Base-by-base conservation (phyloP, 768 basidiomycete genomes). In the Rhodosporidiobolus sp. region DNA sequence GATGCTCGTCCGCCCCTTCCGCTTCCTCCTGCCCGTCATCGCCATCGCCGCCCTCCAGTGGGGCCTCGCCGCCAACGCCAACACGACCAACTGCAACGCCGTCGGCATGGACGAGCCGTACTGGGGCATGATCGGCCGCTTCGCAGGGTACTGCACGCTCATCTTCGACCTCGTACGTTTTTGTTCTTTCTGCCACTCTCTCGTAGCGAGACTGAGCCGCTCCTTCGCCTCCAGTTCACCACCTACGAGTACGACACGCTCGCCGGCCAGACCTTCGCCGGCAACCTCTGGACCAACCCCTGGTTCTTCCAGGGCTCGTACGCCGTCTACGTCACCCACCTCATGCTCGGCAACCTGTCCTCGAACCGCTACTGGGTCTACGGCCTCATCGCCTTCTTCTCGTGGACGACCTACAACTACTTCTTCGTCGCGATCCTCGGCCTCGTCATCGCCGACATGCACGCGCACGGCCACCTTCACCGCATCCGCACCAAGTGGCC, bases 281-380 rank as follows among this genome's bases (percentile, higher is more conserved):
- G 76, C 43, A 80, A 80, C 70, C 77, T 80, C 24, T 80, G 77
- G 77, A 76, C 75, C n/a, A 75, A 62, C 54, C 73, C 79, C 14
- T 80, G 79, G 79, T 77, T 79, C 75, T 80, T 79, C 76, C 76
- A 78, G 59, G 62, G 68, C n/a, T 74, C 72, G 45, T 79, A 76
- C 72, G 70, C 74, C 63, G 76, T 74, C 56, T 77, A 78, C 75
- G 65, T 70, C 56, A 60, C 67, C 26, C 79, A 79, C 76, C 72
- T 79, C 64, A 79, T 80, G 78, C 76, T 80, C 61, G 78, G 78
- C 64, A 78, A 79, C 73, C 71, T 78, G 45, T 77, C 78, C 43
- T 73, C 71, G 54, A 77, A 77, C 70, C 67, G 79, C 26, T 79
- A 79, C 77, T 80, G 79, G 79, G 66, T 80, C 61, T 79, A 78